Conservation (phyloP, 352 stramenopile genomes). For the Phytophthora lateralis region DNA sequence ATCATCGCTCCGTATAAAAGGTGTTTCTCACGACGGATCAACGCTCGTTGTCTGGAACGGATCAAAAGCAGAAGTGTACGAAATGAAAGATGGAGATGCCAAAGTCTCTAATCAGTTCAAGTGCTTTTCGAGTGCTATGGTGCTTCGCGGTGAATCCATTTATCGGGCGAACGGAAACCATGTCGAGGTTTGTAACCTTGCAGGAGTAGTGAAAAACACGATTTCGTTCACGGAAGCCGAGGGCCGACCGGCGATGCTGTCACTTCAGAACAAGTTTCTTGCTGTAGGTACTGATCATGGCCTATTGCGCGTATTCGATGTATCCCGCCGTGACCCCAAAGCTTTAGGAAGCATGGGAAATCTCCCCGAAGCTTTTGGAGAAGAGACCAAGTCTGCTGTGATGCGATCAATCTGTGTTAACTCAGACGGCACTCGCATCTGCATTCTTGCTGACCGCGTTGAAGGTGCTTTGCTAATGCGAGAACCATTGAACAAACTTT, state of each 20-base stretch:
- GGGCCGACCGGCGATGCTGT: conserved; percentile 78
- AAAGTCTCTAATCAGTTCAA: conserved; percentile 78
- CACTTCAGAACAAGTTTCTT: conserved; percentile 91
- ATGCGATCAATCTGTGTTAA: conserved; percentile 86
- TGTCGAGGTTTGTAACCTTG: conserved; percentile 89
- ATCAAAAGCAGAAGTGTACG: conserved; percentile 88
- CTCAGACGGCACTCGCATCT: conserved; percentile 88
- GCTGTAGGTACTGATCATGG: conserved; percentile 88
- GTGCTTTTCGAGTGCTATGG: conserved; percentile 68
- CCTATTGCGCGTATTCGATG: conserved; percentile 89
- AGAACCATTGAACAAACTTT: conserved; percentile 85
- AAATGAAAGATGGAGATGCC: conserved; percentile 71
- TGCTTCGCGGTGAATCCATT: conserved; percentile 86
- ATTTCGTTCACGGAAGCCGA: conserved; percentile 93
- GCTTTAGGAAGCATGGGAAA: conserved; percentile 87
- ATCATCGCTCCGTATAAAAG: conserved; percentile 79
- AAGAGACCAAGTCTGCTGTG: conserved; percentile 58
- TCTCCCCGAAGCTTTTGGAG: conserved; percentile 58
- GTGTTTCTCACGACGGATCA: conserved; percentile 78
- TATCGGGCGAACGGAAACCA: conserved; percentile 86
- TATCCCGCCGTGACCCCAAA: conserved; percentile 85
- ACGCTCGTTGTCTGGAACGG: conserved; percentile 87
- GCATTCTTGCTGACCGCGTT: conserved; percentile 84
- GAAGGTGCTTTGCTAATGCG: conserved; percentile 82
- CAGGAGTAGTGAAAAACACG: conserved; percentile 85